Evolutionary conservation across 1,139 yeast genomes (phyloP).

Genomic region (Suhomyces bokatorum): DNA sequence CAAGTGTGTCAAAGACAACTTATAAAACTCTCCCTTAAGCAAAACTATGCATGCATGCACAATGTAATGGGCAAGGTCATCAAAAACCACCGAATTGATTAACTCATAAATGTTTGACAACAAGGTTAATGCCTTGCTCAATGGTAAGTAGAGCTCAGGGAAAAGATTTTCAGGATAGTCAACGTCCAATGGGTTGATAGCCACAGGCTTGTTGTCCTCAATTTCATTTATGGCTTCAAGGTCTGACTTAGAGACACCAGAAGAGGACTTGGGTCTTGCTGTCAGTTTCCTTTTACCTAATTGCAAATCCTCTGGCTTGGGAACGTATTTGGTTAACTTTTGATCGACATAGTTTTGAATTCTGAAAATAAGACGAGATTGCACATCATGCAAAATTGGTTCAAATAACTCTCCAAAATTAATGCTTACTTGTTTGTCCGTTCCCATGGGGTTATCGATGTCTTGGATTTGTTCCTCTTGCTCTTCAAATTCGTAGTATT

Average conservation of each 20-base stretch:
- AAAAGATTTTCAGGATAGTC: slow-evolving; percentile 45
- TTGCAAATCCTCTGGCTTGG: slow-evolving; percentile 60
- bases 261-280: slow-evolving; percentile 2
- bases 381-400: slow-evolving; percentile 75
- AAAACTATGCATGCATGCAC: slow-evolving; percentile 73
- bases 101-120: slow-evolving; percentile 79
- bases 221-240: background rate
- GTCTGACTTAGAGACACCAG: background rate
- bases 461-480: slow-evolving; percentile 21
- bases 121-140: slow-evolving; percentile 67
- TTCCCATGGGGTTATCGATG: slow-evolving; percentile 5
- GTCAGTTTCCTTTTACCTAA: slow-evolving; percentile 11
- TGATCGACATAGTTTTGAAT: slow-evolving; percentile 72
- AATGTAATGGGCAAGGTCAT: slow-evolving; percentile 84
- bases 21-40: slow-evolving; percentile 54
- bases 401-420: slow-evolving; percentile 62
- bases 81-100: slow-evolving; percentile 74
- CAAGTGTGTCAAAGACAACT: slow-evolving; percentile 39
- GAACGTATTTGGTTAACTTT: slow-evolving; percentile 64
- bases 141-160: slow-evolving; percentile 68
- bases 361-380: slow-evolving; percentile 75
- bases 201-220: slow-evolving; percentile 1
- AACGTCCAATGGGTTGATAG: slow-evolving; percentile 25
- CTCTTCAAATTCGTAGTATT: slow-evolving; percentile 64
- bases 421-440: slow-evolving; percentile 20